These are phyloP conservation scores for Lodderomyces pseudojiufengensis DNA, from an alignment of 1,139 yeast genomes.

Conservation along the genomic window DNA sequence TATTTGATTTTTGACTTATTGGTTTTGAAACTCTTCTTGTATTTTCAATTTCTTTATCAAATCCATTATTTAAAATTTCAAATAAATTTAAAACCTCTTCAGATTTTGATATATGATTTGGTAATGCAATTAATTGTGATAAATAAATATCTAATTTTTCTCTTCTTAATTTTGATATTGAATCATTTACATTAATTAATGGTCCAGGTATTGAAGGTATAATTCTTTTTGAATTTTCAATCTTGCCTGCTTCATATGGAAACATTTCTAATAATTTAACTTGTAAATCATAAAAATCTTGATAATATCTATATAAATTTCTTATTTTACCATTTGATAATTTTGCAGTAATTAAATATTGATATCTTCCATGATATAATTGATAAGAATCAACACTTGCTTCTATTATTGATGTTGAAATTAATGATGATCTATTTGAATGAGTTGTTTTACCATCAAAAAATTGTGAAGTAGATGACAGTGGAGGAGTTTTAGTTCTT, in stretches of 20 bases:
- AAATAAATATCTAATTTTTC: conserved; percentile 84
- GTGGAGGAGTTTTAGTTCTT: conserved; percentile 20
- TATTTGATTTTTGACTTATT: conserved; percentile 38
- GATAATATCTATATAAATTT: conserved; percentile 82
- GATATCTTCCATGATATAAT: conserved; percentile 82
- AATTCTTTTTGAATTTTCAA: conserved; percentile 66
- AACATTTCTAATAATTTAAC: conserved; percentile 77
- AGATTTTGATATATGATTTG: conserved; percentile 70
- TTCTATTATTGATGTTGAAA: conserved; percentile 39
- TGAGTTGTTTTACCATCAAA: conserved; percentile 21
- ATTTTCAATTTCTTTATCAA: conserved; percentile 31
- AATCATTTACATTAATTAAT: conserved; percentile 84
- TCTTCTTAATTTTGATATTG: conserved; percentile 79
- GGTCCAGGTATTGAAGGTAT: conserved; percentile 98
- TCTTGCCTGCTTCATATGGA: conserved; percentile 91
- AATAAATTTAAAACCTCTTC: conserved; percentile 70
- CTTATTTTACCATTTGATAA: conserved; percentile 68
- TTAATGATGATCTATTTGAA: conserved; percentile 34
- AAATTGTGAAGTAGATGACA: conserved; percentile 38
- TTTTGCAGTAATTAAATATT: conserved; percentile 74
- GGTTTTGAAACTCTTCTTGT: conserved; percentile 33
- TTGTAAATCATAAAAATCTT: conserved; percentile 94
- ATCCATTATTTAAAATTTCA: conserved; percentile 60
- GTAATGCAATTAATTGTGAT: conserved; percentile 68
- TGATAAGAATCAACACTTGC: conserved; percentile 81